Evolutionary conservation across 208 protist species (phyloP), one percentile per base, ranked within the genome.

Genomic region (Leishmania lainsoni): DNA sequence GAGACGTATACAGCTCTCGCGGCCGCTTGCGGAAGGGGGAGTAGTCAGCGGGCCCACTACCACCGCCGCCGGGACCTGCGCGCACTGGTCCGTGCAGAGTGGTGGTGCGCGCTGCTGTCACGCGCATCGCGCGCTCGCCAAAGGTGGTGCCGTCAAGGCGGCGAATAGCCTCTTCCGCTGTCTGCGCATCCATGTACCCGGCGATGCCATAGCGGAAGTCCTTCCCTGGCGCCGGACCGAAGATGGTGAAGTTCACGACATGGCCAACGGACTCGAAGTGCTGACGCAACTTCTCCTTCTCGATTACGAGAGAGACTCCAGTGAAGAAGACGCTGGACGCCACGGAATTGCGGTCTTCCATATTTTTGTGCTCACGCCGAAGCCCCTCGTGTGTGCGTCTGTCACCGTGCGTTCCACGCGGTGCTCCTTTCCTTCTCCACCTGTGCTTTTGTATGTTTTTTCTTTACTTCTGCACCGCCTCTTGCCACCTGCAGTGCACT

Each of bases 231-330:
- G 82, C 75, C 4, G 91, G 91, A 45, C 86, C 87, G 65, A 92
- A 84, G 59, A 95, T 82, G 73, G 81, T 88, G 71, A 96, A 95
- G 81, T 90, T 88, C 3, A 95, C 87, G 32, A 94, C 84, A 86
- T 94, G 93, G 61, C 94, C 94, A n/a, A 96, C 88, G 59, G 89
- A 91, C 78, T 95, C 91, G 83, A 97, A 97, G 76, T 94, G 92
- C 52, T 92, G 89, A n/a, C 92, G 91, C n/a, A 97, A 80, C 29
- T 80, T 75, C 2, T 68, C 76, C 56, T 88, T 80, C 45, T 93
- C 89, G 70, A 96, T 88, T 73, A 90, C 87, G 2, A 94, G 79
- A 10, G 92, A 91, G n/a, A 97, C 88, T 75, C 89, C 89, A n/a
- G 90, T 95, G 81, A 96, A 97, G 81, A 94, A 96, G 56, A 96